Percentiles rank a stretch among this genome's conserved stretches.
Evolutionary conservation across 805 yeast species (phyloP).

Genomic region (Candida khao-thaluensis): DNA sequence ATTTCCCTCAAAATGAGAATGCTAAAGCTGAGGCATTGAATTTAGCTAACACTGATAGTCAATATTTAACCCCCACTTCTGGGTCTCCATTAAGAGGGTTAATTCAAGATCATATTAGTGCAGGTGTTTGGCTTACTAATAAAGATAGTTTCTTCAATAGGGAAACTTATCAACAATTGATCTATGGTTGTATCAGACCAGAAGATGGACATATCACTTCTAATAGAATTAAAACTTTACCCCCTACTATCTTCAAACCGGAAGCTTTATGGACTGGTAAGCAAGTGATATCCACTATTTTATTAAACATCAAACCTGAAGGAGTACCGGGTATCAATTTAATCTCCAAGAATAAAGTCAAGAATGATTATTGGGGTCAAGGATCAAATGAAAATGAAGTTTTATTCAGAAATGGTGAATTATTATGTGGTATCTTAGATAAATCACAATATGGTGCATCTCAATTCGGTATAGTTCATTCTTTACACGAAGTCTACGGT

Average conservation of each 20-base stretch:
- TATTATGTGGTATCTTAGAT: constrained; percentile 89
- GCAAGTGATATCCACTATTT: constrained; percentile 89
- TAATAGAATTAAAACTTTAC: constrained; percentile 65
- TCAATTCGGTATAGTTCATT: constrained; percentile 93
- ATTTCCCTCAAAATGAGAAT: constrained; percentile 96
- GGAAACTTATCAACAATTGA: constrained; percentile 88
- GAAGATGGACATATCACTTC: constrained; percentile 94
- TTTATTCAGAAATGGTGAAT: constrained; percentile 79
- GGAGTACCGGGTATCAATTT: constrained; percentile 91
- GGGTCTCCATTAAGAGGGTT: constrained; percentile 98
- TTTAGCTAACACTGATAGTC: constrained; percentile 95
- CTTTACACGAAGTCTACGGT: constrained; percentile 94
- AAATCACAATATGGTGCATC: constrained; percentile 99
- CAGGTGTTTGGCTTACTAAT: constrained; percentile 97
- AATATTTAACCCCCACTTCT: constrained; percentile 96
- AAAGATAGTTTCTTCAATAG: constrained; percentile 90
- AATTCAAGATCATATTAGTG: constrained; percentile 97
- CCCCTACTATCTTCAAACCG: constrained; percentile 89
- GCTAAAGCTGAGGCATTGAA: constrained; percentile 95
- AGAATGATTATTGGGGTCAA: constrained; percentile 91
- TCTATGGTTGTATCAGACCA: constrained; percentile 93
- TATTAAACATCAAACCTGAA: constrained; percentile 82
- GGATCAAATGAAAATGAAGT: constrained; percentile 85
- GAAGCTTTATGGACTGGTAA: constrained; percentile 96
- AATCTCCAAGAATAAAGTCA: constrained; percentile 80